Evolutionary conservation across 1,284 basidiomycete genomes (phyloP), one percentile per base, ranked within the genome.

Genomic region (Fistulina hepatica): DNA sequence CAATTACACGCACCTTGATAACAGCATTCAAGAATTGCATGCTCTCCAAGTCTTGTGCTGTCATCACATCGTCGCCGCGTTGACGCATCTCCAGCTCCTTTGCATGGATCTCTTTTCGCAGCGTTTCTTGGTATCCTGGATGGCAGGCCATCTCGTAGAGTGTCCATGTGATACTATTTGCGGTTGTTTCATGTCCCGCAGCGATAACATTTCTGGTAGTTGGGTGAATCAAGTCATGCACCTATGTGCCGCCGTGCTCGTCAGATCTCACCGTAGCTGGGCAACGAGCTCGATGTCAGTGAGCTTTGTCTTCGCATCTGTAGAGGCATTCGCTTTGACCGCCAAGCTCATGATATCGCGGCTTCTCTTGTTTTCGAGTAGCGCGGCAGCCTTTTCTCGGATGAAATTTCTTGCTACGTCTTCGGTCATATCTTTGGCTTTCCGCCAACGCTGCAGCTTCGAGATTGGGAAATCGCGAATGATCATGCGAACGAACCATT

Each of bases 311-410:
- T 58, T 63, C 33, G 60, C 60, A 10, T 67, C 55, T 31, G 67
- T 58, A 4, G 65, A 64, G 27, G 58, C 56, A 42, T 76, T 77
- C 5, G 73, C 72, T 48, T 63, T 66, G 32, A 75, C 75, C 75
- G 33, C 0, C 19, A 59, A 15, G 37, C 48, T 49, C 48, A 51
- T 49, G 30, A 51, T 46, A 36, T 51, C 49, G 28, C 46, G 46
- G 31, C 33, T 44, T 11, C 42, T 39, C 37, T 46, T 45, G 16
- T 48, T 48, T n/a, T 46, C 41, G 19, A 48, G 41, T 9, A 51
- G 43, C 33, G 45, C 46, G 6, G 44, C 44, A n/a, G 48, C 41
- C 23, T 49, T 51, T 20, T 42, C 37, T 13, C 41, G 43, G 34
- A 51, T 41, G n/a, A 51, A 44, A 16, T 48, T 39, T 22, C 36